A percentile compares a stretch with the other conserved stretches of the same genome.
These are phyloP conservation scores for Euphorbia tirucalli DNA, from an alignment of 345 rosid species.

Conservation along the genomic window DNA sequence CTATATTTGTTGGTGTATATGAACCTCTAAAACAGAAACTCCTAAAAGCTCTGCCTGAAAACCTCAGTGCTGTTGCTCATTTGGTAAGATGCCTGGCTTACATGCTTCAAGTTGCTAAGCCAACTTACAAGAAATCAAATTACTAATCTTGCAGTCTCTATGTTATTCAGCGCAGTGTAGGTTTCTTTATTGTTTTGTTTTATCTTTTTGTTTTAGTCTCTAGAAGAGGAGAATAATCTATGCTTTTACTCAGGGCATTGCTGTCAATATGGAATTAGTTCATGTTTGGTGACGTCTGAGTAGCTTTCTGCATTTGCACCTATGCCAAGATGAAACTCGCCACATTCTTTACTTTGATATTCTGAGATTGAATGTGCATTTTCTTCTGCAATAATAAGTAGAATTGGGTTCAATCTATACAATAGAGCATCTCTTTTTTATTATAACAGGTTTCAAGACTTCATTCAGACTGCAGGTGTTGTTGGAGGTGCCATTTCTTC, in stretches of 20 bases:
- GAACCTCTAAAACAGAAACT: conserved; percentile 65
- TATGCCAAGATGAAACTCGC: not conserved
- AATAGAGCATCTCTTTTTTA: conserved; percentile 7
- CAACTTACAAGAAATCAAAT: not conserved
- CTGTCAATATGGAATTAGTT: not conserved
- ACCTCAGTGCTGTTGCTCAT: conserved; percentile 60
- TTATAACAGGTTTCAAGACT: conserved; percentile 36
- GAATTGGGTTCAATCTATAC: conserved; percentile 17
- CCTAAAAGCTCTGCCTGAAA: conserved; percentile 50
- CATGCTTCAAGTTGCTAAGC: conserved; percentile 8
- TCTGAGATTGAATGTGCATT: not conserved
- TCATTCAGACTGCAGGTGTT: conserved; percentile 81
- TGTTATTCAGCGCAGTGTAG: not conserved
- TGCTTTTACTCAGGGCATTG: not conserved
- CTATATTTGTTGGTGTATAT: conserved; percentile 63
- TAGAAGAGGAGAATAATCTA: not conserved
- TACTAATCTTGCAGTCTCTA: not conserved
- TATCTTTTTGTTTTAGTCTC: not conserved
- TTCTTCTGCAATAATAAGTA: not conserved
- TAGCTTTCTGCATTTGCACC: not conserved
- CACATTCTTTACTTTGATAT: not conserved
- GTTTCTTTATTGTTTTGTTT: not conserved
- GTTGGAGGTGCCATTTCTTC: conserved; percentile 91
- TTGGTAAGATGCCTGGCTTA: conserved; percentile 40
- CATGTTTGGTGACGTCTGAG: not conserved